Conservation (phyloP, 169 alveolate genomes). For the Plasmodium reichenowi region DNA sequence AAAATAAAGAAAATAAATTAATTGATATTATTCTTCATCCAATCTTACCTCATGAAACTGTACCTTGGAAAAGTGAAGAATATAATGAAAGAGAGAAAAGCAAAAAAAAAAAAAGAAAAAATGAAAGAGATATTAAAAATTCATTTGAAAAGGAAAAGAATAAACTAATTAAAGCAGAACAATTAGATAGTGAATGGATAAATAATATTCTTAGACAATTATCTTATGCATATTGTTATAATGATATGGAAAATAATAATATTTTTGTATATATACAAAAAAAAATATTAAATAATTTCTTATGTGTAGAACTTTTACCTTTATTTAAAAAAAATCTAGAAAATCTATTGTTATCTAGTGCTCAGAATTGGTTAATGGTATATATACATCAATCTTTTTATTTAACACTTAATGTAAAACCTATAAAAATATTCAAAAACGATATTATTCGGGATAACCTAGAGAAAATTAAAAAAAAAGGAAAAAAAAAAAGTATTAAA, state of each 20-base stretch:
- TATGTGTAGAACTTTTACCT: conserved; percentile 77
- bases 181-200: conserved; percentile 79
- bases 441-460: not conserved
- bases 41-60: conserved; percentile 77
- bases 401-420: conserved; percentile 51
- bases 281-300: conserved; percentile 73
- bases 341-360: conserved; percentile 58
- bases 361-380: conserved; percentile 76
- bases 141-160: conserved; percentile 77
- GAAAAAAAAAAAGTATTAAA: not conserved
- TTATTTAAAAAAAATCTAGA: conserved; percentile 73
- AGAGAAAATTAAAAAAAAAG: conserved; percentile 10
- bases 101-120: conserved; percentile 77
- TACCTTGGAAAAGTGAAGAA: conserved; percentile 80
- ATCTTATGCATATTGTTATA: conserved; percentile 72
- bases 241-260: conserved; percentile 49
- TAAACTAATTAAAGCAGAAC: conserved; percentile 76
- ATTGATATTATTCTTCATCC: conserved; percentile 82
- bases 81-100: conserved; percentile 78
- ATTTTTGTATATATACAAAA: conserved; percentile 77
- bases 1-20: conserved; percentile 79
- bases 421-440: conserved; percentile 30
- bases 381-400: conserved; percentile 70
- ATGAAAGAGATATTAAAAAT: conserved; percentile 71
- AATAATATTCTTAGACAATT: conserved; percentile 78